Evolutionary conservation across 2,329 filamentous ascomycete species (phyloP).

Genomic region (Apiospora malaysiana): DNA sequence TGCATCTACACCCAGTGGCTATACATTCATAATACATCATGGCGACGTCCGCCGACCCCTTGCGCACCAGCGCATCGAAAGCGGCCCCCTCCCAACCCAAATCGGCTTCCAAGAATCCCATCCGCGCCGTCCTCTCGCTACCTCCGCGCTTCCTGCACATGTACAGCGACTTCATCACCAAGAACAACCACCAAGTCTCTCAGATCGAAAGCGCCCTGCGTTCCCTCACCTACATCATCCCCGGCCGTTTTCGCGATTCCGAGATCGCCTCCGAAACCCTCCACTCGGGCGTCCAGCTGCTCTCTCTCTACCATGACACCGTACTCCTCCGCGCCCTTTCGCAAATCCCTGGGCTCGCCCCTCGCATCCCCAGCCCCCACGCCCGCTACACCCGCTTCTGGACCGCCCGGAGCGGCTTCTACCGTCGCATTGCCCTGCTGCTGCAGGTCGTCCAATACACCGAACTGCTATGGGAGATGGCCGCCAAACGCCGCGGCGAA

Average conservation of each 20-base stretch:
- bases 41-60: neutral
- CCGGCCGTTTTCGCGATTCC: constrained; percentile 87
- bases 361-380: constrained; percentile 62
- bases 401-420: constrained; percentile 69
- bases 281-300: constrained; percentile 85
- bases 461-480: constrained; percentile 97
- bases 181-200: constrained; percentile 90
- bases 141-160: constrained; percentile 71
- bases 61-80: neutral
- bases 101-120: constrained; percentile 30
- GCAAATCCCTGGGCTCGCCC: constrained; percentile 62
- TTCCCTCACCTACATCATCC: constrained; percentile 94
- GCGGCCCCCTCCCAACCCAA: neutral
- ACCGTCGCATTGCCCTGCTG: constrained; percentile 80
- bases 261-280: constrained; percentile 94
- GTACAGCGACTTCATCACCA: constrained; percentile 91
- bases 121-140: constrained; percentile 58
- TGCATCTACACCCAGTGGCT: neutral
- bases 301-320: constrained; percentile 91
- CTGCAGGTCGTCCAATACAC: constrained; percentile 94
- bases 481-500: constrained; percentile 83
- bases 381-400: constrained; percentile 72
- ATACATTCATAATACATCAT: neutral
- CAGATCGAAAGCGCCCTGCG: constrained; percentile 94
- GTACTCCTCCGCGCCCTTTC: constrained; percentile 74